Base-by-base conservation (phyloP, 2,329 filamentous ascomycete genomes). In the Hymenoscyphus albidus region DNA sequence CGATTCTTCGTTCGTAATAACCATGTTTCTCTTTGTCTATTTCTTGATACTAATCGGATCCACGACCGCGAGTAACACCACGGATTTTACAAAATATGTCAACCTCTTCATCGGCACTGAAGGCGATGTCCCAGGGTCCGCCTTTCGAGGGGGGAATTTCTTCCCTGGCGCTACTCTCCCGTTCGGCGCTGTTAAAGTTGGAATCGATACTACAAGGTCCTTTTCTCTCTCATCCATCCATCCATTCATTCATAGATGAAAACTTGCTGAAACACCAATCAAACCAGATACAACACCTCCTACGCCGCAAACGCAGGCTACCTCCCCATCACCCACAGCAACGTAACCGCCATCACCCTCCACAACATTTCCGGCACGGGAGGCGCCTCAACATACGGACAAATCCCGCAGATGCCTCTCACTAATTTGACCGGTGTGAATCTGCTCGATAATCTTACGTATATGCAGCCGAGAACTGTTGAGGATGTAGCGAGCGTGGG, bases 321-420 rank as follows among this genome's bases (percentile, higher is more conserved):
- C 67, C 77, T 76, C 0, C 74, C 78, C 0, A 35, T 35, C 5
- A 10, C 35, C 4, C 68, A 75, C 40, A 80, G 81, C 2, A 77
- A 79, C 16, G 80, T 83, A 59, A 82, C 80, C 0, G 81, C 77
- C 2, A 80, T 83, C 67, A 81, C 79, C 2, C 58, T 62, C 54
- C 57, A 58, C 22, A 55, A 62, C 18, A 39, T 58, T 16, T 56
- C 22, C 61, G 83, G 83, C 0, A 87, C 83, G 0, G 85, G 85
- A 14, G 85, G 85, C 0, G 80, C 80, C 10, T 82, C 85, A 0
- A 87, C 85, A 63, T 87, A 87, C 64, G 85, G 84, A 0, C 77
- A 85, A 3, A 79, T 83, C 40, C 76, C 80, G 0, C 81, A 83
- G 65, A 77, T 83, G 72, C 81, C 80, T 0, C 38, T 35, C 5